phyloP scores from a whole-genome alignment of 495 filamentous ascomycete species.

The Penicillium argentinense region DNA sequence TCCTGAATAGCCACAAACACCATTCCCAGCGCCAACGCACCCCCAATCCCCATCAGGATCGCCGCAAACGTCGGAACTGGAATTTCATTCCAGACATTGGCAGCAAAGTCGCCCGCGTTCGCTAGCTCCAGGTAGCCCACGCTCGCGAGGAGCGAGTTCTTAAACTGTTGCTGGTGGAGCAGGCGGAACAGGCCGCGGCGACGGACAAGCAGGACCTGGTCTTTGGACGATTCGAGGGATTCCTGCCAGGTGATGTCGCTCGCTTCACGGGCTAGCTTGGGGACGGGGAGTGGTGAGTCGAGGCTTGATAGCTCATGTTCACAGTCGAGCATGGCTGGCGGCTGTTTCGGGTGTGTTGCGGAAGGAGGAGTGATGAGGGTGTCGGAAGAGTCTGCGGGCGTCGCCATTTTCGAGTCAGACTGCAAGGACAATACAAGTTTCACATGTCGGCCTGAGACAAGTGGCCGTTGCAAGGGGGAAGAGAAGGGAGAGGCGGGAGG shows the following conservation, averaged over 20 bases:
- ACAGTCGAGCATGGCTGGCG: background rate
- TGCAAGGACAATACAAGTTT: too few relatives aligned
- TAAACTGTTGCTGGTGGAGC: slow-evolving; percentile 34
- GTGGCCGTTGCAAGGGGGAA: too few relatives aligned
- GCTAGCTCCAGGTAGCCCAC: slow-evolving; percentile 52
- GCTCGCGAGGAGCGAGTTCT: slow-evolving; percentile 47
- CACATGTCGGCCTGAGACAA: too few relatives aligned
- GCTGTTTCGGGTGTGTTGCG: background rate
- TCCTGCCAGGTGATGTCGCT: slow-evolving; percentile 25
- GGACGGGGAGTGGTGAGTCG: slow-evolving; percentile 4
- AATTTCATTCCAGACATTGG: slow-evolving; percentile 53
- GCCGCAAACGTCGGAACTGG: slow-evolving; percentile 46
- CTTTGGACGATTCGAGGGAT: slow-evolving; percentile 12
- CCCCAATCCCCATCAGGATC: slow-evolving; percentile 51
- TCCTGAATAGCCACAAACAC: slow-evolving; percentile 44
- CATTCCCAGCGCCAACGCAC: slow-evolving; percentile 44
- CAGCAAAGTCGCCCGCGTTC: slow-evolving; percentile 54
- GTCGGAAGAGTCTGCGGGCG: slow-evolving; percentile 14
- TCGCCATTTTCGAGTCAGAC: too few relatives aligned
- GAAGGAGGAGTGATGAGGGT: slow-evolving; percentile 14
- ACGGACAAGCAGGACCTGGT: slow-evolving; percentile 22
- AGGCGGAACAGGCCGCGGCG: slow-evolving; percentile 23
- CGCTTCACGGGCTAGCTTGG: slow-evolving; percentile 23
- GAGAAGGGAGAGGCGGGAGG: background rate
- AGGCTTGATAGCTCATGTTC: slow-evolving; percentile 2